These are phyloP conservation scores for Rhipidocladum racemiflorum DNA, from an alignment of 176 grass and related monocot genomes.

Conservation along the genomic window DNA sequence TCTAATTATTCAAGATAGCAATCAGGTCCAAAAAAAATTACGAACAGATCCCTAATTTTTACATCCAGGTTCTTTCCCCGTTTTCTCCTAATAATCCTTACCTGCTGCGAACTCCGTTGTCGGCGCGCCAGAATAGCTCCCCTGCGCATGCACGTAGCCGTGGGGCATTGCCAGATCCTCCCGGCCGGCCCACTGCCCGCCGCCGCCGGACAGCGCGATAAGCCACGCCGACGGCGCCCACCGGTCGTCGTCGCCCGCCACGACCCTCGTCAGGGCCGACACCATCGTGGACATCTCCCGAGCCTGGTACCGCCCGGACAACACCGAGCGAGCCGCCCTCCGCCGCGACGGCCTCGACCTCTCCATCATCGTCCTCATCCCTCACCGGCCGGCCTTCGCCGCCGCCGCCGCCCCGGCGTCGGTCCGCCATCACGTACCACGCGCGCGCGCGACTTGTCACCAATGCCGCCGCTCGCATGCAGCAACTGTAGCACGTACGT, in stretches of 20 bases:
- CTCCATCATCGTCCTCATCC: background rate
- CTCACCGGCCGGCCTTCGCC: background rate
- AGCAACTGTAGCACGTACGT: background rate
- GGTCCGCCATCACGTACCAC: background rate
- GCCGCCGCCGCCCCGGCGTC: background rate
- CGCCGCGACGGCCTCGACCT: background rate
- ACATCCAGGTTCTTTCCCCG: too few species aligned
- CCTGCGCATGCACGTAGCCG: constrained; percentile 22
- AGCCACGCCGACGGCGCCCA: background rate
- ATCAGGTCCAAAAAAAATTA: too few species aligned
- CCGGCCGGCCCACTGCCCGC: background rate
- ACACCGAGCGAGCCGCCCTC: background rate
- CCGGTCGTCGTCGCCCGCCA: constrained; percentile 23
- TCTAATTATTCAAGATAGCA: too few species aligned
- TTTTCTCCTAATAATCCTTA: too few species aligned
- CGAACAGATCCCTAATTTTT: too few species aligned
- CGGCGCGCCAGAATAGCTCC: constrained; percentile 12
- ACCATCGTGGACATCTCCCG: constrained; percentile 71
- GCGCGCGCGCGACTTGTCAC: background rate
- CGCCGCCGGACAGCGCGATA: background rate
- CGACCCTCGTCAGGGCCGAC: constrained; percentile 57
- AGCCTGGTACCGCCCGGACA: constrained; percentile 50
- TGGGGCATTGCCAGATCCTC: background rate
- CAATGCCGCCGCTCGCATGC: constrained; percentile 19
- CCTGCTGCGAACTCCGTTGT: constrained; percentile 26